Conservation (phyloP, 1,284 basidiomycete genomes). For the Marasmius sp. region DNA sequence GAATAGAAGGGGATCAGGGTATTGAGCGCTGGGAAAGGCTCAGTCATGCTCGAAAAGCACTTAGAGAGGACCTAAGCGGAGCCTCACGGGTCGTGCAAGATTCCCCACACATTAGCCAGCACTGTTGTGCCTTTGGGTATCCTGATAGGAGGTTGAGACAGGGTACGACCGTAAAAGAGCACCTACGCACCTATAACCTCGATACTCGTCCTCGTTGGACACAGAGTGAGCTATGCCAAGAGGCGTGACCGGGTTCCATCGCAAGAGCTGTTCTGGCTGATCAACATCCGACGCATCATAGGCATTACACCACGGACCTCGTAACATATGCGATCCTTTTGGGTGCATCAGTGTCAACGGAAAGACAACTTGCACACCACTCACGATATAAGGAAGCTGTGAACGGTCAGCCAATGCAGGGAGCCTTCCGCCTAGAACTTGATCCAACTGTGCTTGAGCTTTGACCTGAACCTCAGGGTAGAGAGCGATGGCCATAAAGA, state of each 20-base stretch:
- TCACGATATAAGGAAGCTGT: slow-evolving; percentile 35
- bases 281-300: neutral
- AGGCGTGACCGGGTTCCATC: slow-evolving; percentile 47
- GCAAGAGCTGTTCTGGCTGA: slow-evolving; percentile 27
- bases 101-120: neutral
- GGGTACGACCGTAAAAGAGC: neutral
- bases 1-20: slow-evolving; percentile 34
- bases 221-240: slow-evolving; percentile 38
- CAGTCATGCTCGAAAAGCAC: neutral
- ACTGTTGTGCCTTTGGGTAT: slow-evolving; percentile 1
- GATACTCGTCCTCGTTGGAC: slow-evolving; percentile 40
- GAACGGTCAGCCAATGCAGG: slow-evolving; percentile 35
- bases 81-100: slow-evolving; percentile 24
- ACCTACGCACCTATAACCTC: slow-evolving; percentile 30
- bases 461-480: slow-evolving; percentile 36
- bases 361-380: slow-evolving; percentile 6
- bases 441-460: slow-evolving; percentile 37
- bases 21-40: slow-evolving; percentile 17
- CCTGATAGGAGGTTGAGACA: neutral
- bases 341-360: neutral
- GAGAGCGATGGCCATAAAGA: slow-evolving; percentile 37
- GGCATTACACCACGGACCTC: slow-evolving; percentile 21
- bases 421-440: slow-evolving; percentile 29
- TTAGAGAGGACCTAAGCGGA: neutral
- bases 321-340: slow-evolving; percentile 33